Percentiles rank a stretch among this genome's conserved stretches.
Conservation (phyloP, 2,329 filamentous ascomycete genomes). For the Arachnopeziza araneosa region DNA sequence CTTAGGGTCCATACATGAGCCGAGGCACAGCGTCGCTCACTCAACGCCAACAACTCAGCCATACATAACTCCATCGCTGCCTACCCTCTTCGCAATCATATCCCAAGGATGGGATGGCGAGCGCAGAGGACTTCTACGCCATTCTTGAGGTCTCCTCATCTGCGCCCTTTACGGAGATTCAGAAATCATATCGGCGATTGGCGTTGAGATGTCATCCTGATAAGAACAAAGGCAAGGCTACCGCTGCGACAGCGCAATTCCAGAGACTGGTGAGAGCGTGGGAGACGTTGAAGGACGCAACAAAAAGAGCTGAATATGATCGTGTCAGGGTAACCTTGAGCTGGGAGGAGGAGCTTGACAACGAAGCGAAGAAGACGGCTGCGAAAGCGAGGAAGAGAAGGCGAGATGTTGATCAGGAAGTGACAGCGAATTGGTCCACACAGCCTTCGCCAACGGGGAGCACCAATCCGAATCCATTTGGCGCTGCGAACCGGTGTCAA, state of each 20-base stretch:
- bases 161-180: slow-evolving; percentile 11
- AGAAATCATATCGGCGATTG: slow-evolving; percentile 17
- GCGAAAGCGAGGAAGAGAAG: slow-evolving; percentile 9
- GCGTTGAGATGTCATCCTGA: slow-evolving; percentile 21
- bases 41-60: neutral
- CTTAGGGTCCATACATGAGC: neutral
- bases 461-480: neutral
- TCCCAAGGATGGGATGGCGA: slow-evolving; percentile 10
- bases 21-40: neutral
- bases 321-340: slow-evolving; percentile 2
- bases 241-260: slow-evolving; percentile 11
- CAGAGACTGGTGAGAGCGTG: slow-evolving; percentile 18
- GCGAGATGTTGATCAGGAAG: slow-evolving; percentile 12
- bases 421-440: neutral
- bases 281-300: slow-evolving; percentile 18
- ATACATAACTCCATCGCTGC: neutral
- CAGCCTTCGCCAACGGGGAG: slow-evolving; percentile 1
- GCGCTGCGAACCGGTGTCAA: neutral
- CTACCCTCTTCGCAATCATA: neutral
- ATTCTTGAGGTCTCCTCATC: slow-evolving; percentile 16
- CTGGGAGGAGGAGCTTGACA: slow-evolving; percentile 1
- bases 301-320: slow-evolving; percentile 18
- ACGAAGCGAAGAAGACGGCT: slow-evolving; percentile 2
- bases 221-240: slow-evolving; percentile 13
- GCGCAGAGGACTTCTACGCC: slow-evolving; percentile 18